phyloP scores from a whole-genome alignment of 345 rosid species.

The Eucalyptus pauciflora region DNA sequence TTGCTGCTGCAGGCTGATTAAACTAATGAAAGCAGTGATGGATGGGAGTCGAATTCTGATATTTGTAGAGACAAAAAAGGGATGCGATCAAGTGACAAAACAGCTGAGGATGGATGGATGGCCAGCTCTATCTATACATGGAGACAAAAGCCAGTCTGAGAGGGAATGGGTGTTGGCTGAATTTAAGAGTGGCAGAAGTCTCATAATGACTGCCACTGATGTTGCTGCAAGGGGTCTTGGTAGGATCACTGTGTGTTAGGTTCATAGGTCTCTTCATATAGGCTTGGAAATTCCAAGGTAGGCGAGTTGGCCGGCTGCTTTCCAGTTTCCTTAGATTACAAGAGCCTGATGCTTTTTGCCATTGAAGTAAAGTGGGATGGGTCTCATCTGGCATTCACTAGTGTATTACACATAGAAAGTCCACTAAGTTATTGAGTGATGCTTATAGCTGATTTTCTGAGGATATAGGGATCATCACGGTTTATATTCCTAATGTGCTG shows the following conservation, averaged over 20 bases:
- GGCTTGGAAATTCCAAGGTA: conserved; percentile 28
- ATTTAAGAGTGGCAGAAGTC: conserved; percentile 88
- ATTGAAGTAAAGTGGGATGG: neutral
- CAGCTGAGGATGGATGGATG: conserved; percentile 99
- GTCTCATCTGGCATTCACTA: neutral
- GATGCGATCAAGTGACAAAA: conserved; percentile 93
- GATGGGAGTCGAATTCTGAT: conserved; percentile 81
- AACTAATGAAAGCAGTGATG: conserved; percentile 68
- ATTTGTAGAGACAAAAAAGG: conserved; percentile 88
- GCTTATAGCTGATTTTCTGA: neutral
- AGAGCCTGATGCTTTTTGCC: neutral
- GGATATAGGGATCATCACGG: neutral
- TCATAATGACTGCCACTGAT: conserved; percentile 95
- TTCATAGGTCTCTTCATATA: conserved; percentile 19
- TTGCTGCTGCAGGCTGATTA: conserved; percentile 43
- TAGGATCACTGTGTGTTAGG: conserved; percentile 77
- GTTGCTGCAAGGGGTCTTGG: conserved; percentile 99
- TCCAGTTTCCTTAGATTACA: conserved; percentile 49
- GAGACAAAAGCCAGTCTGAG: conserved; percentile 92
- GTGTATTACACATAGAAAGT: neutral
- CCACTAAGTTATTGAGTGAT: neutral
- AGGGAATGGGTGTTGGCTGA: conserved; percentile 96
- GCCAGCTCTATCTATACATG: conserved; percentile 97
- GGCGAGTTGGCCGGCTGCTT: conserved; percentile 90
- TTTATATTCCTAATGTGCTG: neutral